These are phyloP conservation scores for Syzygium oleosum DNA, from an alignment of 345 rosid species.

Conservation along the genomic window DNA sequence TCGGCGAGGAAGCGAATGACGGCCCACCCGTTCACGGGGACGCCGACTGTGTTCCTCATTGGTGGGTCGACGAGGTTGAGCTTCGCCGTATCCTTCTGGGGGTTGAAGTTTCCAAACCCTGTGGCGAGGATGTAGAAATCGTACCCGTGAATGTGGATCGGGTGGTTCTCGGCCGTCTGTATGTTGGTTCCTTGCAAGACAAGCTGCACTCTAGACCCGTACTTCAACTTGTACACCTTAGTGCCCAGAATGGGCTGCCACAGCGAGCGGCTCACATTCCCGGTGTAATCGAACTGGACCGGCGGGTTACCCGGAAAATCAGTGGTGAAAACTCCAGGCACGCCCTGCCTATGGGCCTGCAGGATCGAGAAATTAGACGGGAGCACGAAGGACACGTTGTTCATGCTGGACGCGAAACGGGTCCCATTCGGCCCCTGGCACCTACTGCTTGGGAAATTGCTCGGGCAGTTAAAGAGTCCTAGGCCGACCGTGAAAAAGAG, in stretches of 20 bases:
- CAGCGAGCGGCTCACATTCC: constrained; percentile 60
- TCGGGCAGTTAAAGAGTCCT: constrained; percentile 72
- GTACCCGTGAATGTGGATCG: constrained; percentile 88
- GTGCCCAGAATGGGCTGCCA: constrained; percentile 69
- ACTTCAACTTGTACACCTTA: constrained; percentile 56
- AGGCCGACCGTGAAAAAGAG: constrained; percentile 68
- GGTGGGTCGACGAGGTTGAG: constrained; percentile 94
- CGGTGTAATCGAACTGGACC: constrained; percentile 64
- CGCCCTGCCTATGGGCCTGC: constrained; percentile 56
- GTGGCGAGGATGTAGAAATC: constrained; percentile 80
- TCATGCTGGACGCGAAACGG: constrained; percentile 81
- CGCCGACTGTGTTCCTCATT: constrained; percentile 70
- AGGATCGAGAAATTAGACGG: constrained; percentile 61
- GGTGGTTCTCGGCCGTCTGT: constrained; percentile 80
- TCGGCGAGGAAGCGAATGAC: constrained; percentile 92
- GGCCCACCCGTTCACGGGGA: constrained; percentile 81
- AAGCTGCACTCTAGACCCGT: constrained; percentile 66
- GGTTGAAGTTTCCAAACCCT: constrained; percentile 88
- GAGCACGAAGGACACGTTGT: constrained; percentile 72
- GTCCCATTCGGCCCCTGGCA: constrained; percentile 92
- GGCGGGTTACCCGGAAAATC: constrained; percentile 77
- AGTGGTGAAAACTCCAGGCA: constrained; percentile 74
- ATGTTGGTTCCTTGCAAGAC: constrained; percentile 85
- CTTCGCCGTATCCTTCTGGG: constrained; percentile 50
- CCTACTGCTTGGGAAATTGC: constrained; percentile 17